Percentiles rank a stretch among this genome's conserved stretches.
These are phyloP conservation scores for Lagerstroemia speciosa DNA, from an alignment of 345 rosid species.

Conservation along the genomic window DNA sequence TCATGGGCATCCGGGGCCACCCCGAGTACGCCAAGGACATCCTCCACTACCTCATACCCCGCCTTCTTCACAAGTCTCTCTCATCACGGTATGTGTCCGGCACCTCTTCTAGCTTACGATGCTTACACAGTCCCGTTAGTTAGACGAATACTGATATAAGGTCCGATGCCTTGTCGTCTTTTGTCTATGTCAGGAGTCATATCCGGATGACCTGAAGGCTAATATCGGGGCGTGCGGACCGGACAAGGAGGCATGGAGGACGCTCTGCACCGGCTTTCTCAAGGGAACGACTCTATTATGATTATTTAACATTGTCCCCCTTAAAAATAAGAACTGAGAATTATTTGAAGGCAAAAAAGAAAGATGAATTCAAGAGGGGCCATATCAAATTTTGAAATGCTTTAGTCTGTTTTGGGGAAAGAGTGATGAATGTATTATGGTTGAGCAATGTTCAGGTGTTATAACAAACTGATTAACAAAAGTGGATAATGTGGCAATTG, in stretches of 20 bases:
- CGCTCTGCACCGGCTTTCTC: slow-evolving; percentile 43
- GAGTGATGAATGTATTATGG: no score
- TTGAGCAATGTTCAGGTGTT: no score
- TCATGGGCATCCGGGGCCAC: slow-evolving; percentile 78
- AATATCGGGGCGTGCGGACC: slow-evolving; percentile 33
- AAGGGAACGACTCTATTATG: slow-evolving; percentile 24
- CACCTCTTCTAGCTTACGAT: neutral
- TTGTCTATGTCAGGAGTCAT: slow-evolving; percentile 23
- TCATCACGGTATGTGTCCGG: slow-evolving; percentile 30
- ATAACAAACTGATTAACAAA: neutral
- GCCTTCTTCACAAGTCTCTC: slow-evolving; percentile 25
- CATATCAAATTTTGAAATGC: no score
- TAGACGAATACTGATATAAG: neutral
- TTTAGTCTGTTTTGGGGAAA: no score
- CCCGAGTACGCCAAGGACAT: slow-evolving; percentile 66
- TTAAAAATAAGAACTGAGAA: no score
- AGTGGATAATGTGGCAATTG: neutral
- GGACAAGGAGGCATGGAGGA: slow-evolving; percentile 45
- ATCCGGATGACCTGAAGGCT: slow-evolving; percentile 35
- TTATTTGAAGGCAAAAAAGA: no score
- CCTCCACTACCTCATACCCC: slow-evolving; percentile 37
- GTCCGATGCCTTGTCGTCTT: neutral
- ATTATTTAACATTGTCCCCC: no score
- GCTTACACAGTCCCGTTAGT: no score
- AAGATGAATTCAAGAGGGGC: no score